A percentile compares a stretch with the other conserved stretches of the same genome.
Conservation (phyloP, 2,329 filamentous ascomycete genomes). For the Monosporascus ibericus region DNA sequence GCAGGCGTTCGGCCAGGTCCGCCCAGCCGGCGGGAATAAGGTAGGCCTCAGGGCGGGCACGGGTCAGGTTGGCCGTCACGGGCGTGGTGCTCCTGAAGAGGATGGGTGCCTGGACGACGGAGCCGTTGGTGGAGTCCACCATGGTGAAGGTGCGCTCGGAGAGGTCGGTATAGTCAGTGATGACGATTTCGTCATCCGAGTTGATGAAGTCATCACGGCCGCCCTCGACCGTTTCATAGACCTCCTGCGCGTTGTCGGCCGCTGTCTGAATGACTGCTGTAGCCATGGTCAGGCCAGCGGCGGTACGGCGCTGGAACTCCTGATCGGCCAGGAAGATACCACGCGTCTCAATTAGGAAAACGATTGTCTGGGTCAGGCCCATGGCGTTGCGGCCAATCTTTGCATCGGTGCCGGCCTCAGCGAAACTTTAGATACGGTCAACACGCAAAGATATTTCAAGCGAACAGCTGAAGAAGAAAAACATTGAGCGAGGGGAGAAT, state of each 20-base stretch:
- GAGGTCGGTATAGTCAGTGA: conserved; percentile 16
- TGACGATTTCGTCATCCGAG: conserved; percentile 17
- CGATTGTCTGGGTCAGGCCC: conserved; percentile 18
- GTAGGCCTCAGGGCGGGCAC: conserved; percentile 19
- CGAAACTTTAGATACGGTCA: conserved; percentile 10
- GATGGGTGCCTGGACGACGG: conserved; percentile 14
- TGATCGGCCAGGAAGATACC: conserved; percentile 21
- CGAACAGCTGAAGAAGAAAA: too few species aligned
- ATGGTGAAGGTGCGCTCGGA: conserved; percentile 17
- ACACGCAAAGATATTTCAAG: background rate
- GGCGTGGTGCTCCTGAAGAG: conserved; percentile 19
- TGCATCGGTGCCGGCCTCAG: conserved; percentile 19
- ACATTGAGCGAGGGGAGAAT: too few species aligned
- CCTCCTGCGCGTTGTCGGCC: conserved; percentile 14
- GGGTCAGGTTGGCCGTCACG: conserved; percentile 15
- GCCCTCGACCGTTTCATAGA: conserved; percentile 16
- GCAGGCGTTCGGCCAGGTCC: conserved; percentile 15
- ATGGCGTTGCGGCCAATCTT: conserved; percentile 18
- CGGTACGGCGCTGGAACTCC: conserved; percentile 20
- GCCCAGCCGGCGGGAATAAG: conserved; percentile 19
- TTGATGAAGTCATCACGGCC: conserved; percentile 17
- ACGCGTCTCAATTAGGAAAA: conserved; percentile 19
- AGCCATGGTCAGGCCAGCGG: conserved; percentile 20
- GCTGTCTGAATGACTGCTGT: conserved; percentile 19
- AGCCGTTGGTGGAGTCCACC: conserved; percentile 16